Percentiles rank a stretch among this genome's conserved stretches.
These are phyloP conservation scores for Teratosphaeria pseudoeucalypti DNA, from an alignment of 2,329 filamentous ascomycete species.

Conservation along the genomic window DNA sequence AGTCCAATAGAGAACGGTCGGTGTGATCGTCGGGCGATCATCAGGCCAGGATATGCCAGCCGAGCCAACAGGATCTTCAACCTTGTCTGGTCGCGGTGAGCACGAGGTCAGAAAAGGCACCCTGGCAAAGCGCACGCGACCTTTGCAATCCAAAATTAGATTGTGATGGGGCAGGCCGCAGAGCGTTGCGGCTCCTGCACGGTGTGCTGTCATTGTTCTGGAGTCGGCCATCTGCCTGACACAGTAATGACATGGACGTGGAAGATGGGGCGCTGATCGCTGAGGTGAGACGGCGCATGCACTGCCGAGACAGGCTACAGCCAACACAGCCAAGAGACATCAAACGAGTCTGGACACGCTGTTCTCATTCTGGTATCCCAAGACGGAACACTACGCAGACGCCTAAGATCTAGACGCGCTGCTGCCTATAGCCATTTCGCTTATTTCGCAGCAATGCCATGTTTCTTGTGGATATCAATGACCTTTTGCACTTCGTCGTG, in stretches of 20 bases:
- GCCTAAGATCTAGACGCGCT: background rate
- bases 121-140: background rate
- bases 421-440: background rate
- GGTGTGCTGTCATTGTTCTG: background rate
- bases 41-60: background rate
- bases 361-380: background rate
- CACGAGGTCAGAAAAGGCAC: background rate
- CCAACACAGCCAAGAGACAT: too few species aligned
- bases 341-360: too few species aligned
- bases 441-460: conserved; percentile 22
- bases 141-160: background rate
- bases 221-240: too few species aligned
- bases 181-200: background rate
- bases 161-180: background rate
- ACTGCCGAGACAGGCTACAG: too few species aligned
- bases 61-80: background rate
- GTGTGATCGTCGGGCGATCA: background rate
- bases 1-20: background rate
- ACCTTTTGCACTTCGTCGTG: conserved; percentile 94
- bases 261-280: too few species aligned
- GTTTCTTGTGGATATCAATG: conserved; percentile 64
- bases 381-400: background rate
- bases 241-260: too few species aligned
- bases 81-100: background rate
- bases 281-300: too few species aligned